Conservation (phyloP, 1,139 yeast species). For the Pichia sp. region DNA sequence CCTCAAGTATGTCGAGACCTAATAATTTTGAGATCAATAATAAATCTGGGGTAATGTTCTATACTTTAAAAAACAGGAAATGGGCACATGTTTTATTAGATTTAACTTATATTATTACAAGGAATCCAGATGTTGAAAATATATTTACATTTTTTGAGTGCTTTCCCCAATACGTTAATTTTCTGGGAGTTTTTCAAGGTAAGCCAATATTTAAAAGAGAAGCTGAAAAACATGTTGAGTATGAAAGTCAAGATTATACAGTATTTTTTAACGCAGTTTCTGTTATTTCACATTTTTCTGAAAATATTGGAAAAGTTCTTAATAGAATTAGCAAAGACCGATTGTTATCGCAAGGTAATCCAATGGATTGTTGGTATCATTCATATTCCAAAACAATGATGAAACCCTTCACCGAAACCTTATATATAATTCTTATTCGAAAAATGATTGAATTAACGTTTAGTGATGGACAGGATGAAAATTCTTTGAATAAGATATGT, state of each 20-base stretch:
- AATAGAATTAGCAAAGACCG: conserved; percentile 27
- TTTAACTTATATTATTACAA: conserved; percentile 66
- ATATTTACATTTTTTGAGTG: conserved; percentile 31
- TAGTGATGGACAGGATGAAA: conserved; percentile 2
- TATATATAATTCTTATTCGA: conserved; percentile 16
- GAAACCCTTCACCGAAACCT: conserved; percentile 19
- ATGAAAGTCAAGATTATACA: conserved; percentile 82
- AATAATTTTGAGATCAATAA: conserved; percentile 27
- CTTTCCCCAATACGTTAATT: conserved; percentile 51
- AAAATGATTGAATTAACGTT: conserved; percentile 16
- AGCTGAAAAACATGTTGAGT: conserved; percentile 79
- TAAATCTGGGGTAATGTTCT: conserved; percentile 38
- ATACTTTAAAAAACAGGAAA: conserved; percentile 64
- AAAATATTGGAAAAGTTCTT: conserved; percentile 48
- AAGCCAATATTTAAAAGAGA: conserved; percentile 72
- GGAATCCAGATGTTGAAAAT: conserved; percentile 45
- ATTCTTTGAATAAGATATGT: background rate
- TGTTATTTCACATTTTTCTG: conserved; percentile 60
- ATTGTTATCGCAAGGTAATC: conserved; percentile 17
- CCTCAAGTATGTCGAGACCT: conserved; percentile 40
- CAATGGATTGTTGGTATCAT: conserved; percentile 19
- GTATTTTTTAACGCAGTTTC: conserved; percentile 74
- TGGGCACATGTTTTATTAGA: conserved; percentile 86
- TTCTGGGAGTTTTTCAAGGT: conserved; percentile 71
- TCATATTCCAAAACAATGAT: conserved; percentile 18